Evolutionary conservation across 1,139 yeast species (phyloP).

Genomic region (Hyphopichia fennica): DNA sequence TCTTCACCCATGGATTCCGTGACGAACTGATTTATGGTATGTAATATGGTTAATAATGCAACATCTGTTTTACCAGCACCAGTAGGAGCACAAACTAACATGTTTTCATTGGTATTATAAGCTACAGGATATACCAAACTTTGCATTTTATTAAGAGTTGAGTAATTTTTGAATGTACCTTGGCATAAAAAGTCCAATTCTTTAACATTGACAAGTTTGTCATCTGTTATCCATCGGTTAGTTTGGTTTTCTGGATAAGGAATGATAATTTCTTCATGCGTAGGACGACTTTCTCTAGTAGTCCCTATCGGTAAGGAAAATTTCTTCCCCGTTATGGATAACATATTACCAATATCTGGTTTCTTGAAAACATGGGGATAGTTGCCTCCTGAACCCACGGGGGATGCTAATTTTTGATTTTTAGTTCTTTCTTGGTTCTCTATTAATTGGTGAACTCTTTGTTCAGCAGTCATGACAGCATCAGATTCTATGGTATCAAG

Average conservation of each 20-base stretch:
- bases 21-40: conserved; percentile 70
- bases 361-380: conserved; percentile 89
- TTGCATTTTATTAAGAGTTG: conserved; percentile 82
- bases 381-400: conserved; percentile 40
- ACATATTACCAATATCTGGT: conserved; percentile 60
- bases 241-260: conserved; percentile 64
- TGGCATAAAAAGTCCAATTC: conserved; percentile 77
- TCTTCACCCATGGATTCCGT: conserved; percentile 48
- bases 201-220: conserved; percentile 54
- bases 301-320: conserved; percentile 83
- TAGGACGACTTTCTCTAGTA: conserved; percentile 57
- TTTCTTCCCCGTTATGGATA: conserved; percentile 79
- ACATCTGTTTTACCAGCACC: conserved; percentile 99
- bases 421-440: conserved; percentile 55
- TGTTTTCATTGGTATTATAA: conserved; percentile 87
- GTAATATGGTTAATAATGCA: conserved; percentile 80
- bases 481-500: conserved; percentile 6
- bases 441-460: conserved; percentile 56
- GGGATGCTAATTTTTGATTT: conserved; percentile 50
- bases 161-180: conserved; percentile 81
- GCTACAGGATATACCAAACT: conserved; percentile 91
- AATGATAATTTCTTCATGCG: conserved; percentile 79
- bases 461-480: conserved; percentile 46
- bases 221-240: conserved; percentile 50
- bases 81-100: conserved; percentile 98